Evolutionary conservation across 306 rosid species (phyloP).

Genomic region (Carpinus viminea): DNA sequence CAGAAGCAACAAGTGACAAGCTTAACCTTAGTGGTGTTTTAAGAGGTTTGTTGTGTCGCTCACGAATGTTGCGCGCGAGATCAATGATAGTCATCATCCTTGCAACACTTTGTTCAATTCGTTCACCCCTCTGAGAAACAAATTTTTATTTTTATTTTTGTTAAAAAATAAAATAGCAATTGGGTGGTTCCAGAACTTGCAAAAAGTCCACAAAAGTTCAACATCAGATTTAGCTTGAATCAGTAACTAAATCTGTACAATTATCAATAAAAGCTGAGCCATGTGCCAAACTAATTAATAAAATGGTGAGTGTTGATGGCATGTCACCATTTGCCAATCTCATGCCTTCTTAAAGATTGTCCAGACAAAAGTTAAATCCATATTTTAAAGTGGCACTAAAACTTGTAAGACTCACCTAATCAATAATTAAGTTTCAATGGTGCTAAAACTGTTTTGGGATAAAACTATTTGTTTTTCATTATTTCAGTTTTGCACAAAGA

Average conservation of each 20-base stretch:
- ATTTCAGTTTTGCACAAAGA: not conserved
- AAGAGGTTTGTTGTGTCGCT: slow-evolving; percentile 92
- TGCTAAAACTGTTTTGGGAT: not conserved
- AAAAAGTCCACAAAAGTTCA: not conserved
- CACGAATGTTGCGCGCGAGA: slow-evolving; percentile 94
- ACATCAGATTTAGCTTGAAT: not conserved
- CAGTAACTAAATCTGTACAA: not conserved
- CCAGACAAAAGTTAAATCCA: not conserved
- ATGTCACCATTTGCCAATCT: not conserved
- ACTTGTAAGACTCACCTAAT: not conserved
- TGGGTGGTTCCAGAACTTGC: not conserved
- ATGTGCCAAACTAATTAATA: too few relatives aligned
- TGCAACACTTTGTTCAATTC: slow-evolving; percentile 87
- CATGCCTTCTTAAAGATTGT: not conserved
- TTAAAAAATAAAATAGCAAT: slow-evolving; percentile 16
- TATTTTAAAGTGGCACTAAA: not conserved
- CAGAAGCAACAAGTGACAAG: not conserved
- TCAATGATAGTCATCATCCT: slow-evolving; percentile 95
- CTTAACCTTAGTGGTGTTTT: slow-evolving; percentile 86
- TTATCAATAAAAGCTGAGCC: not conserved
- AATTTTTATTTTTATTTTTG: not conserved
- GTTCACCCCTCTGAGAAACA: slow-evolving; percentile 62
- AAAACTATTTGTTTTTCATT: not conserved
- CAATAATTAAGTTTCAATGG: not conserved
- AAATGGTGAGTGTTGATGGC: not conserved